Base-by-base conservation (phyloP, 2,329 filamentous ascomycete species). In the Phyllosticta ampelicida region DNA sequence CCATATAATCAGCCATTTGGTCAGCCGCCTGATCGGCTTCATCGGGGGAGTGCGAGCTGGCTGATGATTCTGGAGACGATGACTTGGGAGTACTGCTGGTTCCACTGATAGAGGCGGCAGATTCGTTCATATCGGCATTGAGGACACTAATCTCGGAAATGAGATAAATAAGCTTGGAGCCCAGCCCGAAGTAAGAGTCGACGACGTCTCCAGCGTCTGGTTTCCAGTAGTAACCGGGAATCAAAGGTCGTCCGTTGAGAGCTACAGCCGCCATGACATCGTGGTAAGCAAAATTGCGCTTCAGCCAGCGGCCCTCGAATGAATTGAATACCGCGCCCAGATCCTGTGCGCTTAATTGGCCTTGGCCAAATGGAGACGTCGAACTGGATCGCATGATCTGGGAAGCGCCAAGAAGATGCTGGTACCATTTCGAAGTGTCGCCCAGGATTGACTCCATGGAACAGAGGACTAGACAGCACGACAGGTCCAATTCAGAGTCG, bases 391-490 rank as follows among this genome's bases (percentile, higher is more conserved):
- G 49, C 21, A 59, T 59, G 8, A 59, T 55, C 29, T 59, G 57
- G 21, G 57, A 59, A 4, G 57, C 57, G 16, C 57, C 57, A 23
- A 59, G 48, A 28, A 59, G 48, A 30, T 59, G 57, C 26, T 59
- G 51, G 20, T 59, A 59, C 57, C 57, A 59, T 30, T 58, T 58
- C 28, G 53, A 55, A 5, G 57, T 59, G 19, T 59, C 57, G 21
- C 57, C 57, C 11, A 59, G 48, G 28, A 59, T 55, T 53, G 53
- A 52, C 49, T 59, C 57, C 57, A 59, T 59, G 21, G 57, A 59
- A 20, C 57, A 59, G 19, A 59, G 49, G 16, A 59, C 53, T 21
- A 59, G 23, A 21, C 53, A 59, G 49, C 57, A 59, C 6, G 57
- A 59, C 6, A 59, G 26, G 20, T 59, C 57, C 48, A 59, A 49